Evolutionary conservation across 495 filamentous ascomycete genomes (phyloP).

Genomic region (Poronia punctata): DNA sequence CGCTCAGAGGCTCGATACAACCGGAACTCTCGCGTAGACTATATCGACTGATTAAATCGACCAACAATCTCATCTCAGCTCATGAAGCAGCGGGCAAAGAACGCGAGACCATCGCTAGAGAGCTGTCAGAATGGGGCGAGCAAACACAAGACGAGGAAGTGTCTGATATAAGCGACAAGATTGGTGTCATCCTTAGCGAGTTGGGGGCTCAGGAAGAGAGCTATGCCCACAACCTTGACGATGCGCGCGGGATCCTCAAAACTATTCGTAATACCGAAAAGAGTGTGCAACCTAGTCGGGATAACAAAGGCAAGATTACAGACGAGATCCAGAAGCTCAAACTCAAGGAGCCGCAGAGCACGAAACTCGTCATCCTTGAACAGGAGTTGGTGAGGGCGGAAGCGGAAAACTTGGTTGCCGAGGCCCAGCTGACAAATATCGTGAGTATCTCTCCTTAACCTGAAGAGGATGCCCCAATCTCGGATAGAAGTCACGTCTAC

Average conservation of each 20-base stretch:
- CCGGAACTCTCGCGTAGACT: conserved; percentile 80
- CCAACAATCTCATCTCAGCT: conserved; percentile 74
- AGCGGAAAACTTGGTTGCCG: conserved; percentile 90
- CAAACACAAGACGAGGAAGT: conserved; percentile 77
- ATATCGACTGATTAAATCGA: conserved; percentile 83
- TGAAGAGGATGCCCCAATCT: too few species aligned
- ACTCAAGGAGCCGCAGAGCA: conserved; percentile 75
- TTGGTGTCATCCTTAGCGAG: conserved; percentile 85
- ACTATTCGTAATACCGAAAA: conserved; percentile 86
- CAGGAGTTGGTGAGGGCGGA: conserved; percentile 94
- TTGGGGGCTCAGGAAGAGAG: conserved; percentile 86
- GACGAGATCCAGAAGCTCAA: conserved; percentile 89
- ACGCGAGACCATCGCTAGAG: conserved; percentile 71
- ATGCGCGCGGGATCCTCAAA: conserved; percentile 73
- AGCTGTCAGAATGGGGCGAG: conserved; percentile 97
- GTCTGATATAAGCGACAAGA: conserved; percentile 85
- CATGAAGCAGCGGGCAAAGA: conserved; percentile 78
- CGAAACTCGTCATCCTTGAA: conserved; percentile 73
- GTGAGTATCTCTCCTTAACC: conserved; percentile 39
- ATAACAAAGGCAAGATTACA: conserved; percentile 72
- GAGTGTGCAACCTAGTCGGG: conserved; percentile 85
- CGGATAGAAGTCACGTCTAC: too few species aligned
- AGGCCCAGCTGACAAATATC: conserved; percentile 92
- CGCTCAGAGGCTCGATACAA: conserved; percentile 72
- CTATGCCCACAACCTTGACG: conserved; percentile 82